Conservation (phyloP, 2,329 filamentous ascomycete genomes). For the Chaetomiaceae sp. region DNA sequence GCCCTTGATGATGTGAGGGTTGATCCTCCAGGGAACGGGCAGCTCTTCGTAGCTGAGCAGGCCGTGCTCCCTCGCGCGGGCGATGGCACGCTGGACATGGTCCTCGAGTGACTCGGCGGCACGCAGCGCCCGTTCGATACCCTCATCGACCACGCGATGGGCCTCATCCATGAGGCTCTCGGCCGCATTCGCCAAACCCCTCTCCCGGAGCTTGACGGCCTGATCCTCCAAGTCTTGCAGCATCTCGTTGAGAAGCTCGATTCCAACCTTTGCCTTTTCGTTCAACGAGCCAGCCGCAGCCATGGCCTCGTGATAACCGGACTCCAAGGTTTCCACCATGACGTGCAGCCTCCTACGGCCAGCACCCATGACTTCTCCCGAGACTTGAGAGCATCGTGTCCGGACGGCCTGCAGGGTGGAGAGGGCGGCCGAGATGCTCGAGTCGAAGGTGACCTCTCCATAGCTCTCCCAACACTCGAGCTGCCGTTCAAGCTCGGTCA, state of each 20-base stretch:
- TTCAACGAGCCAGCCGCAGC: conserved; percentile 81
- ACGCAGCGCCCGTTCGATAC: conserved; percentile 74
- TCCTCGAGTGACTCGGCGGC: conserved; percentile 80
- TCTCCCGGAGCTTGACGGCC: conserved; percentile 73
- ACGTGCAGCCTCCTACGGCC: conserved; percentile 79
- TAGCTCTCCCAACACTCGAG: conserved; percentile 87
- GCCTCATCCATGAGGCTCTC: conserved; percentile 72
- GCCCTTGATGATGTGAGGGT: conserved; percentile 85
- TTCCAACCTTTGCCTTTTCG: conserved; percentile 84
- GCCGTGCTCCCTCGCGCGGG: conserved; percentile 70
- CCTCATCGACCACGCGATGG: conserved; percentile 74
- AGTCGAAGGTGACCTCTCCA: conserved; percentile 76
- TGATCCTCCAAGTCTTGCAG: conserved; percentile 79
- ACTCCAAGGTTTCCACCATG: conserved; percentile 88
- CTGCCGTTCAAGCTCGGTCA: conserved; percentile 79
- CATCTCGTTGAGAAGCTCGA: conserved; percentile 81
- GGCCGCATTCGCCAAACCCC: conserved; percentile 68
- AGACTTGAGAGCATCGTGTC: conserved; percentile 82
- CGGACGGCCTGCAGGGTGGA: conserved; percentile 81
- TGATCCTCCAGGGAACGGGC: conserved; percentile 87
- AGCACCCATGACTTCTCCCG: conserved; percentile 83
- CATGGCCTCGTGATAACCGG: conserved; percentile 79
- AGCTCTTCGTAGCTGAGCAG: conserved; percentile 87
- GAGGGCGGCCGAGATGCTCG: conserved; percentile 79
- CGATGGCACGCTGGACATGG: conserved; percentile 74